Conservation (phyloP, 169 alveolate genomes). For the Plasmodium gonderi region DNA sequence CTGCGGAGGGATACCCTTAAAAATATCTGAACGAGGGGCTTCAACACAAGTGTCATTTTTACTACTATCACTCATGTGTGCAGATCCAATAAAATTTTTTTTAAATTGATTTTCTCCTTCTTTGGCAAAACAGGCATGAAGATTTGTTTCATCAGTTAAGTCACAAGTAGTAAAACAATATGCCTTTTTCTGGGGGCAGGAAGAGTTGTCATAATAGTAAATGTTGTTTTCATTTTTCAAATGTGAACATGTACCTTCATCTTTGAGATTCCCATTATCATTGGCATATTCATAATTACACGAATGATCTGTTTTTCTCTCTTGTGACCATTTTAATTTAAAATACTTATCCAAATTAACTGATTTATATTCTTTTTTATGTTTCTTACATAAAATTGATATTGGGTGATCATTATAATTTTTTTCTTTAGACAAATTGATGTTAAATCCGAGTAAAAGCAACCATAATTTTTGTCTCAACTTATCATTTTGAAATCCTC, state of each 20-base stretch:
- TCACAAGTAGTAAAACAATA: slow-evolving; percentile 2
- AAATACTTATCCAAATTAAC: slow-evolving; percentile 3
- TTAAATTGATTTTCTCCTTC: not conserved
- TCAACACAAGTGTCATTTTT: not conserved
- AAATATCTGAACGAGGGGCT: too few relatives aligned
- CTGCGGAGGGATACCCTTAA: not conserved
- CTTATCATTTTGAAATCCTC: slow-evolving; percentile 62
- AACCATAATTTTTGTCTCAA: slow-evolving; percentile 67
- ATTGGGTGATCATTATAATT: slow-evolving; percentile 71
- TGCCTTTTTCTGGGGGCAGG: slow-evolving; percentile 23
- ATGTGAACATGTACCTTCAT: not conserved
- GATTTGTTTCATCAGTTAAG: not conserved
- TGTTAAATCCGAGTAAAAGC: slow-evolving; percentile 62
- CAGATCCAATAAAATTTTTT: too few relatives aligned
- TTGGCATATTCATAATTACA: not conserved
- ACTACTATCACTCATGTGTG: too few relatives aligned
- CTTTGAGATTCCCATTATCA: not conserved
- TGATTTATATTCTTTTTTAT: slow-evolving; percentile 21
- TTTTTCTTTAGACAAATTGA: slow-evolving; percentile 49
- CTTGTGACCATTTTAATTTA: slow-evolving; percentile 38
- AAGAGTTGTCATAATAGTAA: slow-evolving; percentile 17
- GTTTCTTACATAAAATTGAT: slow-evolving; percentile 46
- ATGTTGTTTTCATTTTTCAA: not conserved
- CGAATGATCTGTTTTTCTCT: not conserved
- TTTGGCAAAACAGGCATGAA: not conserved